Base-by-base conservation (phyloP, 805 yeast genomes). In the Saturnispora gosingensis region DNA sequence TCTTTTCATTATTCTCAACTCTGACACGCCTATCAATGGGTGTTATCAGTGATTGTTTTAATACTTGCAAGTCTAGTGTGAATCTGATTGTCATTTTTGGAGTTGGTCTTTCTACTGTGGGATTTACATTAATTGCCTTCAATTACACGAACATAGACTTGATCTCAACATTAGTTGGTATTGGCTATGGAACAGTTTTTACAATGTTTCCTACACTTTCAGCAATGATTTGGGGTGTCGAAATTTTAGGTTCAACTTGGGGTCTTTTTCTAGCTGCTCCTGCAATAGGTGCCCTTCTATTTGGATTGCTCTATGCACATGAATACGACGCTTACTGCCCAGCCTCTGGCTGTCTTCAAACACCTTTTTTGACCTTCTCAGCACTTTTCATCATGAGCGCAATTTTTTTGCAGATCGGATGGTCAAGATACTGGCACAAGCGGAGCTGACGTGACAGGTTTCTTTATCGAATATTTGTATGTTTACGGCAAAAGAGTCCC, bases 181-280 rank as follows among this genome's bases (percentile, higher is more conserved):
- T 78, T 25, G 71, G 80, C 5, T 88, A 89, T 59, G 98, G 98
- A 28, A 86, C 89, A 0, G 61, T 85, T 2, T 90, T 88, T 69
- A 88, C 97, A 0, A 67, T 85, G 3, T 85, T 80, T 56, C 97
- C 97, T 6, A 82, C 95, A 0, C 71, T 88, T 4, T 82, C 85
- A 4, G 82, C 93, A 2, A 72, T 80, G 1, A 77, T 85, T 1
- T 90, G 96, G 95, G 97, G 97, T 0, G 76, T 85, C 28, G 88
- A 84, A 45, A 76, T 85, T 32, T 80, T 90, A 66, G 97, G 97
- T 0, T 83, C 95, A 1, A 83, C 89, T 2, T 90, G 96, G 88
- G 97, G 97, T 2, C 71, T 85, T 32, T 85, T 88, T 62, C 82
- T 89, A 78, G 72, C 86, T 42, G 95, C 95, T 0, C 97, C 97